phyloP scores from a whole-genome alignment of 768 basidiomycete genomes.

The Dacryopinax spathularia region DNA sequence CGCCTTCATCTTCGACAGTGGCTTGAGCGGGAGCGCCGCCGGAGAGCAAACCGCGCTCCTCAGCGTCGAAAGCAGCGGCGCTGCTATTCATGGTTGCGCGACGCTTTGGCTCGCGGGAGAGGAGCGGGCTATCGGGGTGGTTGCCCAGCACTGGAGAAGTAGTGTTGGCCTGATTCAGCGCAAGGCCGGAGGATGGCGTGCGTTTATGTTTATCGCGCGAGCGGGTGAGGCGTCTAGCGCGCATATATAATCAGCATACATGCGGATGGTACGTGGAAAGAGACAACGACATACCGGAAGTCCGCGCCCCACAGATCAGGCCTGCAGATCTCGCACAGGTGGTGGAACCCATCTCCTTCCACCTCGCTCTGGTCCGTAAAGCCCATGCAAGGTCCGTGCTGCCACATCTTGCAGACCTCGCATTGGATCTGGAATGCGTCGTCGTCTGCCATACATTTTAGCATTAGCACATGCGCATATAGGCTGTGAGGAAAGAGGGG shows the following conservation, averaged over 20 bases:
- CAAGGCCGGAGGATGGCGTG: constrained; percentile 24
- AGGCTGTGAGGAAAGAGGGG: not conserved
- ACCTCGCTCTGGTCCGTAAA: constrained; percentile 54
- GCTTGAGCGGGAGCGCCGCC: no score
- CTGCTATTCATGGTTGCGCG: constrained; percentile 96
- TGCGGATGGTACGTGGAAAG: not conserved
- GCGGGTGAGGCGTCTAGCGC: constrained; percentile 7
- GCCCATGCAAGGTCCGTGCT: constrained; percentile 94
- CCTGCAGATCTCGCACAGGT: constrained; percentile 86
- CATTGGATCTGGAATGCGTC: constrained; percentile 97
- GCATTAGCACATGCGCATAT: not conserved
- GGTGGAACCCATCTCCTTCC: constrained; percentile 59
- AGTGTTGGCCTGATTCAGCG: constrained; percentile 47
- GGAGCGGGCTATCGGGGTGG: constrained; percentile 34
- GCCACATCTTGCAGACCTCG: constrained; percentile 95
- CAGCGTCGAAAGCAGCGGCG: constrained; percentile 87
- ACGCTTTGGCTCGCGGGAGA: constrained; percentile 42
- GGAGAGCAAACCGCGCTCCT: constrained; percentile 21
- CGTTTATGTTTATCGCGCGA: constrained; percentile 9
- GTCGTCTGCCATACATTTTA: constrained; percentile 35
- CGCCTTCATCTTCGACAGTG: constrained; percentile 17
- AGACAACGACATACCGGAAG: constrained; percentile 51
- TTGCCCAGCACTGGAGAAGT: constrained; percentile 42
- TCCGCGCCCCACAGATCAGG: constrained; percentile 75
- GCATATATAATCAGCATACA: not conserved